phyloP scores from a whole-genome alignment of 345 rosid genomes.

The Eucalyptus rudis region DNA sequence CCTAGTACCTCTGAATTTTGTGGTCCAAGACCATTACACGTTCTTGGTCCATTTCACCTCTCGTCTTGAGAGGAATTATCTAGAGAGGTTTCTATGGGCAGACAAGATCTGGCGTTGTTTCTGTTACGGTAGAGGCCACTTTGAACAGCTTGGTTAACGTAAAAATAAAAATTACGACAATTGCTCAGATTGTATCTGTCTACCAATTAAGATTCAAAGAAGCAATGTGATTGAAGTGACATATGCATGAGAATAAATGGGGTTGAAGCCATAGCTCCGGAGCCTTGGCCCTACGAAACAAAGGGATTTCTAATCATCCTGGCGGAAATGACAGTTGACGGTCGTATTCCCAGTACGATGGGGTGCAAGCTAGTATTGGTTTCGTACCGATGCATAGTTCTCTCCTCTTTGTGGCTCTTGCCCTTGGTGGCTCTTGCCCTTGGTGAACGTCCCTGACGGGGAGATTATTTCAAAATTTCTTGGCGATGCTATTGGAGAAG shows the following conservation, averaged over 20 bases:
- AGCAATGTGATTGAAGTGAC: not conserved
- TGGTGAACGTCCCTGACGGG: not conserved
- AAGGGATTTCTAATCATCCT: not conserved
- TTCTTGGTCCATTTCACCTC: not conserved
- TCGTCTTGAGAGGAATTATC: not conserved
- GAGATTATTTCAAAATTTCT: not conserved
- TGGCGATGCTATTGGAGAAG: not conserved
- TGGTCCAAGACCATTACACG: not conserved
- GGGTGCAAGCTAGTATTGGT: not conserved
- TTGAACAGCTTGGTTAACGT: not conserved
- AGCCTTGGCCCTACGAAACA: not conserved
- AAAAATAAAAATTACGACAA: not conserved
- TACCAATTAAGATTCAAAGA: not conserved
- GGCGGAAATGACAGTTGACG: not conserved
- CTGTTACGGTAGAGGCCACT: not conserved
- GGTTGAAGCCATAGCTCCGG: not conserved
- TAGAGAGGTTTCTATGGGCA: not conserved
- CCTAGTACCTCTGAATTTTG: not conserved
- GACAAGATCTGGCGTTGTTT: not conserved
- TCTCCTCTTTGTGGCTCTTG: not conserved
- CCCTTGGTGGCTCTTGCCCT: not conserved
- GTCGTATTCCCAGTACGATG: not conserved
- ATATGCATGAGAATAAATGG: not conserved
- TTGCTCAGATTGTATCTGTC: not conserved
- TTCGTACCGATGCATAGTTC: not conserved